Base-by-base conservation (phyloP, 179 eudicot species). In the Gypsophila paniculata region DNA sequence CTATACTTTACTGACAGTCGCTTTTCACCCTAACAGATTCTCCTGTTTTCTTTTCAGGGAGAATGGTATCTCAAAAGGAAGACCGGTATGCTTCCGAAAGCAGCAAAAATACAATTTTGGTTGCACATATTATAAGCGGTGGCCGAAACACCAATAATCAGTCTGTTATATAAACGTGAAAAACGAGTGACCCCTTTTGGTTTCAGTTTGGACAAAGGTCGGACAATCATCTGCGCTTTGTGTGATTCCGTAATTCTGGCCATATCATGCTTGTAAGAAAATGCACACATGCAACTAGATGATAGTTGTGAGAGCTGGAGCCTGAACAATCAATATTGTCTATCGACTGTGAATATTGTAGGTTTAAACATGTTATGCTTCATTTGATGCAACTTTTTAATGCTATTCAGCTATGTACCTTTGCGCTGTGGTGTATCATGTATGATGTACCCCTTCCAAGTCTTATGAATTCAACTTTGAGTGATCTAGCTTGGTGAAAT, bases 271-370 rank as follows among this genome's bases (percentile, higher is more conserved):
- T 70, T 73, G 71, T 73, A 69, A 78, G 74, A 68, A 21, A 69
- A 19, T 63, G 72, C 79, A 65, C 61, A 71, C 79, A 32, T 46
- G 53, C 68, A 58, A 65, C 72, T 71, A 48, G 68, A 23, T 58
- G 68, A 74, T 48, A 72, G 69, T 76, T 51, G 76, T 60, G 69
- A 44, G 74, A 73, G 77, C 65, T 77, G 38, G 38, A 53, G 54
- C 63, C 70, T 69, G 60, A 69, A 78, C 70, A 34, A 74, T 70
- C 46, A 69, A 69, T 78, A 69, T n/a, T 60, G 46, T 79, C 69
- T 12, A 22, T 71, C 46, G 46, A 29, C 66, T 79, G 78, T 79
- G 82, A 75, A 79, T 75, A 79, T 79, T 75, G 72, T 79, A 79
- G 82, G 78, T 69, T 64, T 79, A 65, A 79, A 71, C 62, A 52